A percentile compares a stretch with the other conserved stretches of the same genome.
These are phyloP conservation scores for Prunus davidiana DNA, from an alignment of 306 rosid genomes.

Conservation along the genomic window DNA sequence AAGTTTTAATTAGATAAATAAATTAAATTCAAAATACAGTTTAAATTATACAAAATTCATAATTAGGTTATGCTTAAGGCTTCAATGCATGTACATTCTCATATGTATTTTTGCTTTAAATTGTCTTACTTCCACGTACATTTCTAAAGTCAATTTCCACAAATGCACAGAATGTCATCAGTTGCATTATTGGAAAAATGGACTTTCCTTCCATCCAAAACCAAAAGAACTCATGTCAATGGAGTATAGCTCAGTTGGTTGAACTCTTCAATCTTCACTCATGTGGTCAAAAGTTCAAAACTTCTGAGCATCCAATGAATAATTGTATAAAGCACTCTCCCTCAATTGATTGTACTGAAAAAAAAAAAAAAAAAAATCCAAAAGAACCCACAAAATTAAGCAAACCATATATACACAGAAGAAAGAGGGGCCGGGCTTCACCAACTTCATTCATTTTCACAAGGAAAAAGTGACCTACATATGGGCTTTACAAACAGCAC, in stretches of 20 bases:
- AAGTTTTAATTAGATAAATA: neutral
- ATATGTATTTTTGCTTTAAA: no score
- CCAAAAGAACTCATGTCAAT: no score
- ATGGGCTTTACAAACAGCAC: slow-evolving; percentile 24
- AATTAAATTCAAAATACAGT: neutral
- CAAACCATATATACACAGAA: neutral
- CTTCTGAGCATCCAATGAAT: no score
- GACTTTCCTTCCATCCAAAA: neutral
- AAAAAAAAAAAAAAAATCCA: no score
- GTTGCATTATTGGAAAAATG: slow-evolving; percentile 5
- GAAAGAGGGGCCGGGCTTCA: neutral
- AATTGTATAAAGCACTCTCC: no score
- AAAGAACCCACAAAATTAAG: no score
- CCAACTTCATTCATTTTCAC: slow-evolving; percentile 16
- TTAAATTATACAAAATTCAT: neutral
- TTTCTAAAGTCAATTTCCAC: neutral
- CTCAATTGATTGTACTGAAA: no score
- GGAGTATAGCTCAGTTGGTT: no score
- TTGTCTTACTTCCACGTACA: neutral
- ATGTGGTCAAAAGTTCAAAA: no score
- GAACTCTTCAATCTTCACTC: no score
- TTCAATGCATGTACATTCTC: no score
- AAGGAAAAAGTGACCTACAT: slow-evolving; percentile 24
- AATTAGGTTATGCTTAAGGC: no score
- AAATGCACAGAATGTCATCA: neutral